Evolutionary conservation across 257 asterid species (phyloP).

Genomic region (Prunella vulgaris): DNA sequence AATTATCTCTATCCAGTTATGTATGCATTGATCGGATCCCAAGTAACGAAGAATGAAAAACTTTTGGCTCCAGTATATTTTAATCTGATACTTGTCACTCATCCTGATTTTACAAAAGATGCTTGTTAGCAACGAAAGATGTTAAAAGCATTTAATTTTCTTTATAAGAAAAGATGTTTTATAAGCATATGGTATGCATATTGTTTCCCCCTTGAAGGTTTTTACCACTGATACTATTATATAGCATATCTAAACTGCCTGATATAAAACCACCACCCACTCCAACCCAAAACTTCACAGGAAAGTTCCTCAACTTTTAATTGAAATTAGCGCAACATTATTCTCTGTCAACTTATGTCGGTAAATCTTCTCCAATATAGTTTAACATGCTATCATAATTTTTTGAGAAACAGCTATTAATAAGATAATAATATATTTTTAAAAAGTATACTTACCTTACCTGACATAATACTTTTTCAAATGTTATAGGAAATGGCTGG

Average conservation of each 20-base stretch:
- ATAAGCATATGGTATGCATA: background rate
- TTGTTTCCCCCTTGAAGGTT: background rate
- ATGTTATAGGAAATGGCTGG: constrained; percentile 72
- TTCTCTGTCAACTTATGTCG: background rate
- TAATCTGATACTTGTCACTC: background rate
- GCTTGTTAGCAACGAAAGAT: background rate
- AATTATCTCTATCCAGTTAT: constrained; percentile 1
- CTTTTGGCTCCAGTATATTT: background rate
- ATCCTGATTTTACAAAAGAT: background rate
- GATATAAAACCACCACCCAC: background rate
- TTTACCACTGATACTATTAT: background rate
- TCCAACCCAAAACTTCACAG: background rate
- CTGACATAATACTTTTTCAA: constrained; percentile 1
- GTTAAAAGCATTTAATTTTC: too few relatives aligned
- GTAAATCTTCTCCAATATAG: constrained; percentile 1
- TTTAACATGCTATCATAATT: background rate
- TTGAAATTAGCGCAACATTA: background rate
- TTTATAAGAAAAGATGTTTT: too few relatives aligned
- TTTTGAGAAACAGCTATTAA: background rate
- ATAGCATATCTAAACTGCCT: background rate
- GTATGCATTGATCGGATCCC: background rate
- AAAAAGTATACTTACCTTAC: constrained; percentile 15
- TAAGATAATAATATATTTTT: background rate
- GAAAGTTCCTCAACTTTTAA: background rate
- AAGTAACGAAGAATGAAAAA: background rate